phyloP scores from a whole-genome alignment of 176 grass and related monocot genomes.

The Eragrostis nindensis region DNA sequence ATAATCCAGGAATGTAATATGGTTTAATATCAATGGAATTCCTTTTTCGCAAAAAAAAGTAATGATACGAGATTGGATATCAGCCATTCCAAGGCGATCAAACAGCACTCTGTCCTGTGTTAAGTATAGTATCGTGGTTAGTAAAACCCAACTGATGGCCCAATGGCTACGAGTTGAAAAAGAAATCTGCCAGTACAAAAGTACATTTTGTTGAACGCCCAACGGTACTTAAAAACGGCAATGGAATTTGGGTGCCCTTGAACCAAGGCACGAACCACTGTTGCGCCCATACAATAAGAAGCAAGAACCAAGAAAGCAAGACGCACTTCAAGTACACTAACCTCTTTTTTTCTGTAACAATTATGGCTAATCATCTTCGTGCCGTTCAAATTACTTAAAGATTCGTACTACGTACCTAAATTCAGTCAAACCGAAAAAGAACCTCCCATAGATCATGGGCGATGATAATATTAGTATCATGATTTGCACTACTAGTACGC shows the following conservation, averaged over 20 bases:
- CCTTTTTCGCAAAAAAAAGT: too few relatives aligned
- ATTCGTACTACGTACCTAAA: neutral
- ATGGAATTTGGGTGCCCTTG: neutral
- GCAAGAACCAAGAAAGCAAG: constrained; percentile 4
- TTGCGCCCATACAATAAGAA: neutral
- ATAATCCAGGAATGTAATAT: too few relatives aligned
- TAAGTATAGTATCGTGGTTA: neutral
- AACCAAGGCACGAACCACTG: neutral
- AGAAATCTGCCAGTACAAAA: neutral
- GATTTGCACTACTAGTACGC: neutral
- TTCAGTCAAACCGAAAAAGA: constrained; percentile 43
- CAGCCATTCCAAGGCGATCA: too few relatives aligned
- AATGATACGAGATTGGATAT: too few relatives aligned
- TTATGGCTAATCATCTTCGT: constrained; percentile 6
- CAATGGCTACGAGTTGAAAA: constrained; percentile 1
- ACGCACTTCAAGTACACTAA: constrained; percentile 1
- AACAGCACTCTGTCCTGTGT: too few relatives aligned
- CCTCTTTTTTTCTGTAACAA: neutral
- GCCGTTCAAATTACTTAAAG: neutral
- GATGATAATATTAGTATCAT: neutral
- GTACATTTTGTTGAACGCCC: constrained; percentile 5
- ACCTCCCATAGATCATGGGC: constrained; percentile 17
- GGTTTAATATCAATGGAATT: too few relatives aligned
- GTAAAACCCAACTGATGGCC: neutral
- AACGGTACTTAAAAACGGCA: constrained; percentile 1